Percentiles rank a stretch among this genome's conserved stretches.
Evolutionary conservation across 495 filamentous ascomycete species (phyloP).

Genomic region (Xylaria cubensis): DNA sequence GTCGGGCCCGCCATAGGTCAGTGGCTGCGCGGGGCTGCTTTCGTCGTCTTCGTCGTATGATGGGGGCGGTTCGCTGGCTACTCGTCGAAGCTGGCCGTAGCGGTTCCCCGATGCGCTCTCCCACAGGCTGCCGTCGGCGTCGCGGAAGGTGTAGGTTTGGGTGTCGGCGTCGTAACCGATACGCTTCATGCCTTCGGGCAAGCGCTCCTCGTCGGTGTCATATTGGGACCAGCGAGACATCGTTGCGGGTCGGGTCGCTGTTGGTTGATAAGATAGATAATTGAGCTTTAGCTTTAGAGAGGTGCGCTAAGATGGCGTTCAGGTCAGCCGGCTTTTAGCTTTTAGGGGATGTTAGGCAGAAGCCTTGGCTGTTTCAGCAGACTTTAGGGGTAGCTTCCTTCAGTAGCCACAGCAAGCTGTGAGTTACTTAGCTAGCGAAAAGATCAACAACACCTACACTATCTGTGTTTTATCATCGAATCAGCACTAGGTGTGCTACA

Average conservation of each 20-base stretch:
- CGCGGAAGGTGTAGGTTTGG: constrained; percentile 56
- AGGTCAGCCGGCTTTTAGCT: constrained; percentile 3
- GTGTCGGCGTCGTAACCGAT: constrained; percentile 62
- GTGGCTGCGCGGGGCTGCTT: constrained; percentile 30
- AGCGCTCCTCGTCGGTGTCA: constrained; percentile 57
- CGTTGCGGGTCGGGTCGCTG: constrained; percentile 11
- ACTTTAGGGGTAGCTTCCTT: neutral
- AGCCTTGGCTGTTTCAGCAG: neutral
- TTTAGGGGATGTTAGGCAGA: neutral
- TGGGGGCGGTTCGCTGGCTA: constrained; percentile 22
- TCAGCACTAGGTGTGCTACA: neutral
- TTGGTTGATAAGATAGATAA: neutral
- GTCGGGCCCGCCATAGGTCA: constrained; percentile 13
- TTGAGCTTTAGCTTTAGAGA: neutral
- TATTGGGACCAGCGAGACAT: constrained; percentile 54
- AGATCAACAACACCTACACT: neutral
- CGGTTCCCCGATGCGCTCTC: constrained; percentile 51
- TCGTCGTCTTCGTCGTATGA: constrained; percentile 35
- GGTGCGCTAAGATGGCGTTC: neutral
- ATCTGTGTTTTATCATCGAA: neutral
- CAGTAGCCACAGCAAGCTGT: neutral
- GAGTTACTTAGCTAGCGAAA: neutral
- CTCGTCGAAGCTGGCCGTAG: constrained; percentile 52
- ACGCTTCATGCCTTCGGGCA: constrained; percentile 59
- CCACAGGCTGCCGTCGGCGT: constrained; percentile 49